A percentile compares a stretch with the other conserved stretches of the same genome.
These are phyloP conservation scores for Fusarium kyushuense DNA, from an alignment of 2,329 filamentous ascomycete species.

Conservation along the genomic window DNA sequence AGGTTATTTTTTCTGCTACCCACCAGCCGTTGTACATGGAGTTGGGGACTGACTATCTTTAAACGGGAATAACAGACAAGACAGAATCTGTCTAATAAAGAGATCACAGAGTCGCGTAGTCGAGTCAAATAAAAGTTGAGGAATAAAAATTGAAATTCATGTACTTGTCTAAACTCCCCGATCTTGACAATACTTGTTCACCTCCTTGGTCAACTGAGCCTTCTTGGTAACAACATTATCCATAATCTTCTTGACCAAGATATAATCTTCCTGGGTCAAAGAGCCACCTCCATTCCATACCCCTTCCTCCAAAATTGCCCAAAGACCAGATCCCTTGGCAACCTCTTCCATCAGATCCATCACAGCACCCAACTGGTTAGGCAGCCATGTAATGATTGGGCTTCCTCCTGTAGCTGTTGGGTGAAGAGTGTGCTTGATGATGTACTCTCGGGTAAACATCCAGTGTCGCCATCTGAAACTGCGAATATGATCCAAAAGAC, in stretches of 20 bases:
- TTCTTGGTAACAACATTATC: constrained; percentile 72
- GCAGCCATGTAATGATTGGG: constrained; percentile 86
- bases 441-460: constrained; percentile 88
- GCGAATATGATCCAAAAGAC: constrained; percentile 78
- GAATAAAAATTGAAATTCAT: neutral
- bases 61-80: no score
- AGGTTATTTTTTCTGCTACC: no score
- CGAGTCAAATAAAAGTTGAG: neutral
- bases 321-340: constrained; percentile 54
- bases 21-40: no score
- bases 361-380: constrained; percentile 82
- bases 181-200: constrained; percentile 79
- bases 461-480: constrained; percentile 88
- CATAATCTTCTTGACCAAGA: constrained; percentile 66
- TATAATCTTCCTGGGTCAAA: constrained; percentile 28
- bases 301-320: constrained; percentile 36
- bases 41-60: neutral
- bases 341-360: constrained; percentile 76
- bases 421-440: constrained; percentile 80
- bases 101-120: neutral
- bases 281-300: constrained; percentile 37
- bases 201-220: constrained; percentile 77
- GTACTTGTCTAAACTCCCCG: constrained; percentile 56
- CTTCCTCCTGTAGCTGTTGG: constrained; percentile 84
- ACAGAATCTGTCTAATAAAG: no score